phyloP scores from a whole-genome alignment of 2,329 filamentous ascomycete genomes.

The Diplodia seriata region DNA sequence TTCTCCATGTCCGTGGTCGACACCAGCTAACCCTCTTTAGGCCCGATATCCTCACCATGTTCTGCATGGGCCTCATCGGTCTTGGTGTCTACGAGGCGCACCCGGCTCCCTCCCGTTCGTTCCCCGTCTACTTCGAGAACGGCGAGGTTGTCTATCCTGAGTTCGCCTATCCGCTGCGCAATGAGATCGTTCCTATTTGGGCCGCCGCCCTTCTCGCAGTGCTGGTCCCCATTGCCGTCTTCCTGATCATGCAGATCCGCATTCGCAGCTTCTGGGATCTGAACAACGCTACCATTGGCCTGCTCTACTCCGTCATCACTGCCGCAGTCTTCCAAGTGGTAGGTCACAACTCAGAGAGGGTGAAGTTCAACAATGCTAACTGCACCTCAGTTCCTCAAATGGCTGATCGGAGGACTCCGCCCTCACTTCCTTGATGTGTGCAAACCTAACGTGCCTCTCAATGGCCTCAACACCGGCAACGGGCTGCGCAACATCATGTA shows the following conservation, averaged over 20 bases:
- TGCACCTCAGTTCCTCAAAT: slow-evolving; percentile 66
- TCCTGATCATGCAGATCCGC: slow-evolving; percentile 71
- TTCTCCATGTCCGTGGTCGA: background rate
- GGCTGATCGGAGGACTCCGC: slow-evolving; percentile 73
- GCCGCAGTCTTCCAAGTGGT: slow-evolving; percentile 76
- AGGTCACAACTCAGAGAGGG: background rate
- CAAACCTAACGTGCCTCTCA: slow-evolving; percentile 63
- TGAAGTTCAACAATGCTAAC: background rate
- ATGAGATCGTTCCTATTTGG: slow-evolving; percentile 73
- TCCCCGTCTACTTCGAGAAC: slow-evolving; percentile 70
- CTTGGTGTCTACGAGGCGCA: slow-evolving; percentile 72
- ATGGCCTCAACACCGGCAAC: slow-evolving; percentile 52
- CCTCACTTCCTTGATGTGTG: slow-evolving; percentile 62
- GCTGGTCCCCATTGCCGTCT: slow-evolving; percentile 69
- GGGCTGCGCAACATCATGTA: slow-evolving; percentile 70
- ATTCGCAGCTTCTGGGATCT: slow-evolving; percentile 60
- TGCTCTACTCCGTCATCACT: slow-evolving; percentile 72
- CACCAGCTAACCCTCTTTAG: background rate
- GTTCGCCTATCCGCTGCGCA: slow-evolving; percentile 73
- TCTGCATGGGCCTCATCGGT: slow-evolving; percentile 68
- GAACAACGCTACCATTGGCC: slow-evolving; percentile 73
- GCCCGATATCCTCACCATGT: slow-evolving; percentile 72
- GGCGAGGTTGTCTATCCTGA: slow-evolving; percentile 74
- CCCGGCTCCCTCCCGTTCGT: slow-evolving; percentile 72
- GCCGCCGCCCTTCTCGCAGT: slow-evolving; percentile 70